Evolutionary conservation across 1,139 yeast species (phyloP).

Genomic region (Kluyveromyces marxianus): DNA sequence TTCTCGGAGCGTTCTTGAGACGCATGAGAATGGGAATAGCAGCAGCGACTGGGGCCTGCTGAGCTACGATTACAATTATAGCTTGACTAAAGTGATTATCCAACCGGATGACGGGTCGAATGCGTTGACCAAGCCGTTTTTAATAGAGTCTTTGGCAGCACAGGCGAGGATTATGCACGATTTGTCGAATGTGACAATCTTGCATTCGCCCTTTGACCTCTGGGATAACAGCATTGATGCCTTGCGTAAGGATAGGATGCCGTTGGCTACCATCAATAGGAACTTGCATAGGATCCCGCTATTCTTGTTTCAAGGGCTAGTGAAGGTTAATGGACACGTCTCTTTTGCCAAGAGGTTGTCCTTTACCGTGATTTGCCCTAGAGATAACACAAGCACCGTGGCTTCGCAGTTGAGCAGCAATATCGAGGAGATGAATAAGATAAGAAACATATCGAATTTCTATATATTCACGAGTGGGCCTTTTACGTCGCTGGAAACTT

Average conservation of each 20-base stretch:
- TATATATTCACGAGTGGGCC: slow-evolving; percentile 6
- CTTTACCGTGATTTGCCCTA: slow-evolving; percentile 30
- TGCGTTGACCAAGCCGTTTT: slow-evolving; percentile 31
- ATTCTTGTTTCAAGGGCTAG: slow-evolving; percentile 37
- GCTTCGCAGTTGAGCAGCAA: slow-evolving; percentile 28
- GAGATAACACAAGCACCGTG: slow-evolving; percentile 11
- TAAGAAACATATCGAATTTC: slow-evolving; percentile 11
- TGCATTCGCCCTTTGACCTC: slow-evolving; percentile 34
- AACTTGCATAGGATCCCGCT: slow-evolving; percentile 18
- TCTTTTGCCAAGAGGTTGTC: slow-evolving; percentile 39
- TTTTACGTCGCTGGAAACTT: not conserved
- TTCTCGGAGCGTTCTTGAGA: slow-evolving; percentile 4
- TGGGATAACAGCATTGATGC: slow-evolving; percentile 31
- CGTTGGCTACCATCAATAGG: slow-evolving; percentile 33
- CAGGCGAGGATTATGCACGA: slow-evolving; percentile 28
- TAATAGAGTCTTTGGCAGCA: slow-evolving; percentile 28
- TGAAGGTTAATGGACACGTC: slow-evolving; percentile 44
- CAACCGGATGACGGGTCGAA: slow-evolving; percentile 12
- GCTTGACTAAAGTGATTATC: slow-evolving; percentile 9
- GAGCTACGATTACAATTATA: not conserved
- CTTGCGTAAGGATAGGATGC: slow-evolving; percentile 27
- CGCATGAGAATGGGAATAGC: slow-evolving; percentile 1
- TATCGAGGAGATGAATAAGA: slow-evolving; percentile 15
- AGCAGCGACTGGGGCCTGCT: too few species aligned
- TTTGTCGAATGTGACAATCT: slow-evolving; percentile 11